Evolutionary conservation across 2,329 filamentous ascomycete genomes (phyloP).

Genomic region (Apiospora malaysiana): DNA sequence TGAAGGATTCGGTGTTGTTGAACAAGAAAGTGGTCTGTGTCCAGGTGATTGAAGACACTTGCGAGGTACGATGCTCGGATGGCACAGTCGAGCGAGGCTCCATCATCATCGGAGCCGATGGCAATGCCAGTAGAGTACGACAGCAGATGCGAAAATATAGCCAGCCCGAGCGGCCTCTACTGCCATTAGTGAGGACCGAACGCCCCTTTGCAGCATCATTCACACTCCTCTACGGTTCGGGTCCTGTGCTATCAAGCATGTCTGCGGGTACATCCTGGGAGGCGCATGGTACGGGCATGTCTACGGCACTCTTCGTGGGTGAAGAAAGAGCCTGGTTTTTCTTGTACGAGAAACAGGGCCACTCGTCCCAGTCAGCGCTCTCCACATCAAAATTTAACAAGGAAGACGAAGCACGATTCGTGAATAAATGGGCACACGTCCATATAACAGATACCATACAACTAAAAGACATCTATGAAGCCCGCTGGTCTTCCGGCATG

Average conservation of each 20-base stretch:
- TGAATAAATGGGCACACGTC: conserved; percentile 8
- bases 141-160: neutral
- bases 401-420: neutral
- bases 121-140: conserved; percentile 35
- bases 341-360: neutral
- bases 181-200: neutral
- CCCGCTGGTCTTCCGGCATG: conserved; percentile 1
- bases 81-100: conserved; percentile 42
- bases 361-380: neutral
- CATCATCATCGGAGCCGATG: conserved; percentile 49
- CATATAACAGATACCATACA: neutral
- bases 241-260: neutral
- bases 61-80: conserved; percentile 36
- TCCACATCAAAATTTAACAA: neutral
- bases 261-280: conserved; percentile 11
- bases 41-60: neutral
- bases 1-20: neutral
- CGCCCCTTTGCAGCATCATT: neutral
- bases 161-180: neutral
- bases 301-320: conserved; percentile 14
- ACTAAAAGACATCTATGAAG: neutral
- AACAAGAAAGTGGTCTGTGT: neutral
- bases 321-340: conserved; percentile 17
- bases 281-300: conserved; percentile 5
- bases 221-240: neutral